Evolutionary conservation across 352 stramenopile species (phyloP).

Genomic region (Phytophthora sp.): DNA sequence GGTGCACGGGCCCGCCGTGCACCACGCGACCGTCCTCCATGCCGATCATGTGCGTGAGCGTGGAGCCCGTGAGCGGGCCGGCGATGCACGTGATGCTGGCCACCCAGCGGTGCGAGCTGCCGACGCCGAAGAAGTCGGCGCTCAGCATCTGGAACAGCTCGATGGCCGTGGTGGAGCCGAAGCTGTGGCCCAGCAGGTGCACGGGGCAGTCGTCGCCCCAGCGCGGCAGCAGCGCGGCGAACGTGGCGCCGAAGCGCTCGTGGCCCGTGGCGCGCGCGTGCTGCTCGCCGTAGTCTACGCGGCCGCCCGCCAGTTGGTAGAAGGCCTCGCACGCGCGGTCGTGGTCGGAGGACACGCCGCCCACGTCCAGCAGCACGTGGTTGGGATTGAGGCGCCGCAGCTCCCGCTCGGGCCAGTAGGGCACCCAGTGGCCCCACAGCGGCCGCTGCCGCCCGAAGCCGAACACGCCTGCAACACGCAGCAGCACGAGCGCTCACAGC

Average conservation of each 20-base stretch:
- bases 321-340: conserved; percentile 74
- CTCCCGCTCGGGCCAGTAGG: conserved; percentile 64
- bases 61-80: conserved; percentile 61
- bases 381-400: conserved; percentile 58
- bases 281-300: conserved; percentile 66
- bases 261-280: conserved; percentile 46
- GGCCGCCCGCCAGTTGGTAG: conserved; percentile 63
- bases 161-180: conserved; percentile 68
- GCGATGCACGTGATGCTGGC: conserved; percentile 66
- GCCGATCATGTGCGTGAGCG: conserved; percentile 55
- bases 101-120: conserved; percentile 59
- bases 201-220: conserved; percentile 64
- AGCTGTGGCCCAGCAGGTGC: conserved; percentile 68
- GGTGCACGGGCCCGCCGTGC: conserved; percentile 39
- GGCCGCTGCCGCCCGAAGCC: conserved; percentile 56
- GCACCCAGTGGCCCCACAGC: conserved; percentile 48
- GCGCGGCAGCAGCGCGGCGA: conserved; percentile 24
- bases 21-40: conserved; percentile 45
- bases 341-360: conserved; percentile 66
- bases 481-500: neutral
- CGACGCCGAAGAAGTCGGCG: conserved; percentile 59
- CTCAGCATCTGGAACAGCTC: conserved; percentile 73
- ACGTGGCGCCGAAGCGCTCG: conserved; percentile 52
- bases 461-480: conserved; percentile 46
- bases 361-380: conserved; percentile 66